These are phyloP conservation scores for Mucor velutinosus DNA, from an alignment of 371 early-diverging fungal species.

Conservation along the genomic window DNA sequence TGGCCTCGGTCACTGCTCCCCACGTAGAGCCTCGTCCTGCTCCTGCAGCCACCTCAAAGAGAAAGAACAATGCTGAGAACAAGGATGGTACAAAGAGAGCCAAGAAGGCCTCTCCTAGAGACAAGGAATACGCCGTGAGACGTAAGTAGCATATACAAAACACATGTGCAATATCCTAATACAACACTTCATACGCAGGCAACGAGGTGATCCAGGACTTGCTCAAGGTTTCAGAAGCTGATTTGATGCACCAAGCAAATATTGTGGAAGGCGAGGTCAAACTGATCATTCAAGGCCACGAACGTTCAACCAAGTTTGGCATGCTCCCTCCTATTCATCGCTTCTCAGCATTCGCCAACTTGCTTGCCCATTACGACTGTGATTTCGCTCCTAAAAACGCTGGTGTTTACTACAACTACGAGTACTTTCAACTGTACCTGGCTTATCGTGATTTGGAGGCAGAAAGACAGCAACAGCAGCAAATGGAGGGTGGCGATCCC, in stretches of 20 bases:
- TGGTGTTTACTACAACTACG: constrained; percentile 53
- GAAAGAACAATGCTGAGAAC: constrained; percentile 20
- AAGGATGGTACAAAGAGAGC: constrained; percentile 30
- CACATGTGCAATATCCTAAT: not conserved
- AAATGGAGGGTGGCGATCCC: constrained; percentile 31
- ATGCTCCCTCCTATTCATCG: constrained; percentile 40
- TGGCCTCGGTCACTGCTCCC: constrained; percentile 38
- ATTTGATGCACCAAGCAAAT: constrained; percentile 47
- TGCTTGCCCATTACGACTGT: constrained; percentile 51
- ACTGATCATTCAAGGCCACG: constrained; percentile 44
- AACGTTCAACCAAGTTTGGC: constrained; percentile 39
- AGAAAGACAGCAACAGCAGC: constrained; percentile 37
- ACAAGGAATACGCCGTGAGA: constrained; percentile 48
- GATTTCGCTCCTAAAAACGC: constrained; percentile 57
- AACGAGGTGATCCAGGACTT: constrained; percentile 48
- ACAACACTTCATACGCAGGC: constrained; percentile 19
- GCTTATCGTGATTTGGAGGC: constrained; percentile 48
- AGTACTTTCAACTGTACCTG: constrained; percentile 49
- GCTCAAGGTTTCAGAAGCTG: constrained; percentile 45
- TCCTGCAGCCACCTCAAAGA: constrained; percentile 15
- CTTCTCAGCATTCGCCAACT: constrained; percentile 50
- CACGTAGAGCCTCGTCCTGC: not conserved
- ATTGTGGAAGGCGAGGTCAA: constrained; percentile 46
- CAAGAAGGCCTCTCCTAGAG: constrained; percentile 44
- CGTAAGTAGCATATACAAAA: constrained; percentile 22